Evolutionary conservation across 305 asterid species (phyloP).

Genomic region (Fraxinus angustifolia): DNA sequence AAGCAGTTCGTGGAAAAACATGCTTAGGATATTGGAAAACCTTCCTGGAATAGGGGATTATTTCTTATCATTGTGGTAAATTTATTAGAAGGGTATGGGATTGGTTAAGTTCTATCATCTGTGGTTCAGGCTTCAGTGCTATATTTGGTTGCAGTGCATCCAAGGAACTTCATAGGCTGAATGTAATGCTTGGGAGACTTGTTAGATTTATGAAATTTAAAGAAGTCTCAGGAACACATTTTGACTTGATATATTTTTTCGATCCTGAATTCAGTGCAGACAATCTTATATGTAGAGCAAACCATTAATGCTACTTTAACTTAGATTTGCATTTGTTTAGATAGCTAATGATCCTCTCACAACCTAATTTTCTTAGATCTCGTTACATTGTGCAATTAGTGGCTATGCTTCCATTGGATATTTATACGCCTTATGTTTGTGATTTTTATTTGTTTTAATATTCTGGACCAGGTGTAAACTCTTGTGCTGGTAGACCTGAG

Average conservation of each 20-base stretch:
- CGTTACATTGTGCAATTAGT: background rate
- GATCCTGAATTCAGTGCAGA: background rate
- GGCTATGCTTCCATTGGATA: background rate
- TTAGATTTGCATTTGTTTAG: background rate
- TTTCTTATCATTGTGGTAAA: background rate
- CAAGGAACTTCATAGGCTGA: background rate
- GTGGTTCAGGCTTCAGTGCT: background rate
- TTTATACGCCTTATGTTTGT: background rate
- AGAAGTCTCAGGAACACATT: background rate
- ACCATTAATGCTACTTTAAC: background rate
- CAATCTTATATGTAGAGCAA: constrained; percentile 1
- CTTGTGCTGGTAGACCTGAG: constrained; percentile 1
- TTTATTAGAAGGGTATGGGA: background rate
- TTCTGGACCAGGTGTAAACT: background rate
- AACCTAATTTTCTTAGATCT: constrained; percentile 5
- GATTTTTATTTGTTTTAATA: background rate
- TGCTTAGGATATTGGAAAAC: background rate
- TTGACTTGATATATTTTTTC: background rate
- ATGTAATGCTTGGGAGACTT: background rate
- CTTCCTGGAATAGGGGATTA: background rate
- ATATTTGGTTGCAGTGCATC: background rate
- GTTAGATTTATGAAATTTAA: background rate
- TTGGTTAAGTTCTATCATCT: background rate
- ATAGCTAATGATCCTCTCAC: background rate
- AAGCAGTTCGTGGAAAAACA: background rate